phyloP scores from a whole-genome alignment of 78 protist genomes.

The Trichosphaerium sp. region DNA sequence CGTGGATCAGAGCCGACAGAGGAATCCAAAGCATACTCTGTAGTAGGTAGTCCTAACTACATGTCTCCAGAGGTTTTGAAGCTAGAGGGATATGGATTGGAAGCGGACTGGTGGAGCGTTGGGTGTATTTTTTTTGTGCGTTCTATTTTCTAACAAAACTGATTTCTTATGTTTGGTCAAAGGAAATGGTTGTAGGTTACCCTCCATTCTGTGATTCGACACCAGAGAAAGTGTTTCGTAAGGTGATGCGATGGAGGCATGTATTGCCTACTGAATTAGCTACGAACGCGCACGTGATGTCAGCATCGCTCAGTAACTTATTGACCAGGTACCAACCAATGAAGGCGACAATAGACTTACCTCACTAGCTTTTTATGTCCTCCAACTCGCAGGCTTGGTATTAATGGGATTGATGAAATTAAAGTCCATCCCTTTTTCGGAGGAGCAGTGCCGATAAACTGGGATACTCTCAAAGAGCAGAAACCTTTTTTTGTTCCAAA shows the following conservation, averaged over 20 bases:
- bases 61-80: slow-evolving; percentile 11
- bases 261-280: too few species aligned
- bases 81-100: slow-evolving; percentile 8
- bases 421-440: slow-evolving; percentile 75
- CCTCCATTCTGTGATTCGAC: slow-evolving; percentile 13
- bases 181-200: slow-evolving; percentile 12
- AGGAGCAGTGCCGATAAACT: slow-evolving; percentile 63
- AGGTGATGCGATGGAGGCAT: too few species aligned
- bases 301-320: too few species aligned
- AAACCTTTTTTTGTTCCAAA: slow-evolving; percentile 56
- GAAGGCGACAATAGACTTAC: too few species aligned
- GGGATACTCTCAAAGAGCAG: slow-evolving; percentile 45
- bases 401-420: slow-evolving; percentile 53
- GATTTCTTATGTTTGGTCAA: too few species aligned
- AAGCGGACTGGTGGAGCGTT: slow-evolving; percentile 15
- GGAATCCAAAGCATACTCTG: slow-evolving; percentile 1
- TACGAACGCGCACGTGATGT: too few species aligned
- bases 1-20: too few species aligned
- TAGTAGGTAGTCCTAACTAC: slow-evolving; percentile 17
- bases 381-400: slow-evolving; percentile 46
- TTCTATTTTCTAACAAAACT: too few species aligned
- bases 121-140: slow-evolving; percentile 19
- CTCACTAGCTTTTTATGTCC: too few species aligned
- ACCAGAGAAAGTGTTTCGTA: too few species aligned
- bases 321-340: too few species aligned